These are phyloP conservation scores for Rhynchospora tenuis DNA, from an alignment of 176 grass and related monocot genomes.

Conservation along the genomic window DNA sequence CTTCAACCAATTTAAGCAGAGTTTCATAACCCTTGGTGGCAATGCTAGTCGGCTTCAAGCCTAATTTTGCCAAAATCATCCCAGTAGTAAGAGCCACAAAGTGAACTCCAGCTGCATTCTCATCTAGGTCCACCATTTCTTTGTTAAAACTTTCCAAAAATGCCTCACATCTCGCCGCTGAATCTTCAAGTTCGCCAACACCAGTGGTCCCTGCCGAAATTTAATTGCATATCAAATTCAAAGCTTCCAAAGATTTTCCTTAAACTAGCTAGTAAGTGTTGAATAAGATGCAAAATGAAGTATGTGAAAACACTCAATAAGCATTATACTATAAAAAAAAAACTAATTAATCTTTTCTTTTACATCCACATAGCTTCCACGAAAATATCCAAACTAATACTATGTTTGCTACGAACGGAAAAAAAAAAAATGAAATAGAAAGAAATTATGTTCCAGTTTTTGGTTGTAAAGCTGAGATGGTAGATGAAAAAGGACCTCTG, in stretches of 20 bases:
- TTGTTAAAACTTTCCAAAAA: constrained; percentile 52
- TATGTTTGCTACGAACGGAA: background rate
- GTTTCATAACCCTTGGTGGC: constrained; percentile 66
- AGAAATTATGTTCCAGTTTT: background rate
- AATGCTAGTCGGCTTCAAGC: constrained; percentile 47
- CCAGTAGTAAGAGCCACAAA: constrained; percentile 77
- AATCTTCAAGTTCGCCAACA: constrained; percentile 23
- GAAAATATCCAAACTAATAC: background rate
- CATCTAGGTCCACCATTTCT: constrained; percentile 50
- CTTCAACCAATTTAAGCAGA: constrained; percentile 69
- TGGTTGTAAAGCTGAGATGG: background rate
- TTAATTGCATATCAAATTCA: background rate
- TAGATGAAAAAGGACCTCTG: background rate
- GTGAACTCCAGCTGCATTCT: constrained; percentile 52
- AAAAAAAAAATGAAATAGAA: background rate
- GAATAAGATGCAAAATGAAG: background rate
- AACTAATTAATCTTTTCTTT: background rate
- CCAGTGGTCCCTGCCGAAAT: background rate
- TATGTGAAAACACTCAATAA: background rate
- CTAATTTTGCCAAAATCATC: constrained; percentile 37
- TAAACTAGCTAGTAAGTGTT: background rate
- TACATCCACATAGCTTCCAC: background rate
- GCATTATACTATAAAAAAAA: background rate
- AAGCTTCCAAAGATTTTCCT: background rate
- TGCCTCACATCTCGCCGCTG: constrained; percentile 26